Evolutionary conservation across 1,139 yeast species (phyloP).

Genomic region (Saccharomycopsis crataegensis): DNA sequence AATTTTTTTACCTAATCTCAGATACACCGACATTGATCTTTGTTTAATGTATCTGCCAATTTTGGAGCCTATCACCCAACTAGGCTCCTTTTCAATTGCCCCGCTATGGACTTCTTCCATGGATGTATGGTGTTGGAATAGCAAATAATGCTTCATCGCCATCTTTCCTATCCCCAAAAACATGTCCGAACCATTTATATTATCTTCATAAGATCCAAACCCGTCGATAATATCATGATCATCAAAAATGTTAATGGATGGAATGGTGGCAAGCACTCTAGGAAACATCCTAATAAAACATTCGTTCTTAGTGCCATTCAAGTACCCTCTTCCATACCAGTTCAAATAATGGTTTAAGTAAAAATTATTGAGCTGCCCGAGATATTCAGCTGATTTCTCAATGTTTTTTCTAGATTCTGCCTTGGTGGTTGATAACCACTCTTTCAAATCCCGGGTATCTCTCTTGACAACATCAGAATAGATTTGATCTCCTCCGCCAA

Average conservation of each 20-base stretch:
- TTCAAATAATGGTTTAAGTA: constrained; percentile 56
- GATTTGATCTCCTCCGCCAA: constrained; percentile 84
- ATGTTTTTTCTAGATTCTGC: constrained; percentile 32
- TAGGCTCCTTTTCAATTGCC: constrained; percentile 30
- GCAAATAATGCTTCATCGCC: constrained; percentile 66
- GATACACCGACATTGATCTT: constrained; percentile 46
- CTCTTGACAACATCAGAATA: constrained; percentile 62
- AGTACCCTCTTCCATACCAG: constrained; percentile 75
- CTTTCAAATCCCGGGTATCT: constrained; percentile 29
- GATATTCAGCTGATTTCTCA: constrained; percentile 39
- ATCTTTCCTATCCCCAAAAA: constrained; percentile 53
- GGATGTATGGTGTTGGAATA: constrained; percentile 66
- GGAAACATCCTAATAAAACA: constrained; percentile 52
- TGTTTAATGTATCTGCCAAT: constrained; percentile 53
- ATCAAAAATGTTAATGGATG: constrained; percentile 63
- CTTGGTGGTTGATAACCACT: constrained; percentile 43
- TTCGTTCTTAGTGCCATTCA: constrained; percentile 34
- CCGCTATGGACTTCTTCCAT: constrained; percentile 32
- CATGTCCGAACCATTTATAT: constrained; percentile 53
- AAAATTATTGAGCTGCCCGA: constrained; percentile 34
- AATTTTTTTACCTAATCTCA: constrained; percentile 54
- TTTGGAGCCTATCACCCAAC: constrained; percentile 40
- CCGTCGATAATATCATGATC: constrained; percentile 82
- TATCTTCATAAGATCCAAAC: constrained; percentile 63
- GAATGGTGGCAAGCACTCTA: constrained; percentile 61